phyloP scores from a whole-genome alignment of 768 basidiomycete genomes.

The Mycena crocata region DNA sequence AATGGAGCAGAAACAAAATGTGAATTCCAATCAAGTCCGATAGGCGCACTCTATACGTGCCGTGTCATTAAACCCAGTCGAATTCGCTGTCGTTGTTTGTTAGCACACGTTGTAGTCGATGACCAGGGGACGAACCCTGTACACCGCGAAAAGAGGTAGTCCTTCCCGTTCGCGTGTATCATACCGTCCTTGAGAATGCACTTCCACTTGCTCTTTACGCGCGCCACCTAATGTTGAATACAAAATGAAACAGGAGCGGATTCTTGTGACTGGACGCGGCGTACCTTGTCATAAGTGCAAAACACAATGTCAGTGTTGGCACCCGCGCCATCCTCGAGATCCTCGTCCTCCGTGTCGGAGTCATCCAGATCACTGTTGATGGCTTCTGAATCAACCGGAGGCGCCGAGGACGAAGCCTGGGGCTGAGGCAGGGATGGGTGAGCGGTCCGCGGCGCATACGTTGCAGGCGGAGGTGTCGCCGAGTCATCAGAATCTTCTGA shows the following conservation, averaged over 20 bases:
- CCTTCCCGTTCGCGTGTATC: conserved; percentile 96
- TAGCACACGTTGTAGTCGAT: no score
- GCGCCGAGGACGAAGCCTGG: conserved; percentile 48
- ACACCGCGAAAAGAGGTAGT: conserved; percentile 97
- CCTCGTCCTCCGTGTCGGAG: conserved; percentile 90
- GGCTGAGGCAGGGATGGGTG: conserved; percentile 85
- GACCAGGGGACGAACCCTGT: conserved; percentile 78
- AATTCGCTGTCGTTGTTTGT: conserved; percentile 18
- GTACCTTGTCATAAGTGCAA: conserved; percentile 97
- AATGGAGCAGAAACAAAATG: background rate
- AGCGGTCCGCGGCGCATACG: conserved; percentile 75
- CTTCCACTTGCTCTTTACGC: conserved; percentile 99
- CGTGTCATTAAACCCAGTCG: conserved; percentile 27
- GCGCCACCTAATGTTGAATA: conserved; percentile 75
- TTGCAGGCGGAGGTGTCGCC: conserved; percentile 75
- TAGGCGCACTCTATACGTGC: background rate
- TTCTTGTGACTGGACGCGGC: conserved; percentile 28
- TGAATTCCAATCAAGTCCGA: background rate
- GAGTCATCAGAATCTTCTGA: conserved; percentile 77
- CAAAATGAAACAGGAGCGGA: conserved; percentile 17
- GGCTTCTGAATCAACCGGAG: conserved; percentile 75
- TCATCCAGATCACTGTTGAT: conserved; percentile 99
- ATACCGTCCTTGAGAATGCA: conserved; percentile 97
- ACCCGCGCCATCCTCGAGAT: conserved; percentile 79
- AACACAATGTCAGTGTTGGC: conserved; percentile 94